phyloP scores from a whole-genome alignment of 805 yeast genomes.

The Saccharomycopsis malanga region DNA sequence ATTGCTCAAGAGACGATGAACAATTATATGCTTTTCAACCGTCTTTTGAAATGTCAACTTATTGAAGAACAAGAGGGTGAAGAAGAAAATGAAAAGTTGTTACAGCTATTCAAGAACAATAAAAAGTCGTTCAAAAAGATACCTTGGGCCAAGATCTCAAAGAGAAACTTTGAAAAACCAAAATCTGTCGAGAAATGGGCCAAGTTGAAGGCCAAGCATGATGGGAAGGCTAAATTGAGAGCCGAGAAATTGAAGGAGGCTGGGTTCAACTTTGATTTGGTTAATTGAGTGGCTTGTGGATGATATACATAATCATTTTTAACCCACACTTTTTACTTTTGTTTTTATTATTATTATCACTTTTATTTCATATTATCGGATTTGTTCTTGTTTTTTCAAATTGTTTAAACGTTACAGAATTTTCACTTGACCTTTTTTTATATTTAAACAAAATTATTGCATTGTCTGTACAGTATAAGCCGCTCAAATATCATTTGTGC shows the following conservation, averaged over 20 bases:
- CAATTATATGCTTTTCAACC: constrained; percentile 84
- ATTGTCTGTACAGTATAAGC: too few relatives aligned
- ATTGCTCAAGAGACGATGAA: constrained; percentile 95
- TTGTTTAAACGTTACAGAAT: neutral
- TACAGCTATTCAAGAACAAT: constrained; percentile 51
- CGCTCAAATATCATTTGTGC: too few relatives aligned
- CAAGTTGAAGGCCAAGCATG: constrained; percentile 41
- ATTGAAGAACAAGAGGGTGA: constrained; percentile 30
- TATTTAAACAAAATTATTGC: too few relatives aligned
- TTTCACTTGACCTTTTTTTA: too few relatives aligned
- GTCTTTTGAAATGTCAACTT: constrained; percentile 64
- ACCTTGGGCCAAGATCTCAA: constrained; percentile 53
- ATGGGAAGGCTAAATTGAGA: constrained; percentile 37
- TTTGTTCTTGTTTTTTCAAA: neutral
- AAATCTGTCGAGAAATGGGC: constrained; percentile 54
- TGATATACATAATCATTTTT: neutral
- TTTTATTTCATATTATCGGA: neutral
- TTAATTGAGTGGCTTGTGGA: neutral
- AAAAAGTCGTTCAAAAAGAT: constrained; percentile 47
- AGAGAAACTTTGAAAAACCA: constrained; percentile 47
- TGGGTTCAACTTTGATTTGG: constrained; percentile 47
- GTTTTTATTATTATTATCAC: neutral
- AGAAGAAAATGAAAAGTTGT: constrained; percentile 31
- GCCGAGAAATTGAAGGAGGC: constrained; percentile 42
- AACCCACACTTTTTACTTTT: neutral